Conservation (phyloP, 139 green algal genomes). For the Chlorella sorokiniana region DNA sequence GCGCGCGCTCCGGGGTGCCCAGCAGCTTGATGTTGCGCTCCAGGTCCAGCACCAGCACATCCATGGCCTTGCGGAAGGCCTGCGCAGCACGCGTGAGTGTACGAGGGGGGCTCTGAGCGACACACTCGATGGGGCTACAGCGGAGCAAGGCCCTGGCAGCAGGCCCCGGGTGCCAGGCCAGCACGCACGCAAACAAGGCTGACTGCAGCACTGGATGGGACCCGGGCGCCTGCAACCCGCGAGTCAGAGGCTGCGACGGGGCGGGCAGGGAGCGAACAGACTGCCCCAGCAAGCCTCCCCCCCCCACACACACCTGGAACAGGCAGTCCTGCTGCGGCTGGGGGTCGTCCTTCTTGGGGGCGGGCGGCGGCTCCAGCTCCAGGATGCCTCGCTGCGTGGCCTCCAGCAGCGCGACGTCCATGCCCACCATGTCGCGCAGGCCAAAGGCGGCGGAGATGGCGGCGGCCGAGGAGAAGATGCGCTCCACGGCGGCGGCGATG, state of each 20-base stretch:
- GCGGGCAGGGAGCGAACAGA: too few relatives aligned
- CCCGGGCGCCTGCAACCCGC: too few relatives aligned
- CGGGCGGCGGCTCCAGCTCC: conserved; percentile 65
- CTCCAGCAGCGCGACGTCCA: conserved; percentile 73
- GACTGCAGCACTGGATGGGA: too few relatives aligned
- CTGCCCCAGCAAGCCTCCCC: too few relatives aligned
- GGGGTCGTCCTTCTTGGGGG: conserved; percentile 56
- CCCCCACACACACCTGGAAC: conserved; percentile 45
- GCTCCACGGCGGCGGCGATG: conserved; percentile 63
- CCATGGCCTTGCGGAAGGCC: conserved; percentile 61
- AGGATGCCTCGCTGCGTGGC: conserved; percentile 64
- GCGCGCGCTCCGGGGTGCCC: conserved; percentile 68
- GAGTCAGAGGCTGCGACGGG: too few relatives aligned
- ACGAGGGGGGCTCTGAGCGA: too few relatives aligned
- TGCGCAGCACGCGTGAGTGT: neutral
- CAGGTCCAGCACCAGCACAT: conserved; percentile 73
- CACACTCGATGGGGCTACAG: too few relatives aligned
- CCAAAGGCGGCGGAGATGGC: conserved; percentile 84
- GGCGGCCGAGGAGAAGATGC: conserved; percentile 81
- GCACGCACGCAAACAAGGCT: too few relatives aligned
- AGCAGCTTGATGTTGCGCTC: conserved; percentile 72
- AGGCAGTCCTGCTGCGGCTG: conserved; percentile 74
- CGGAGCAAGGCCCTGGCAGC: too few relatives aligned
- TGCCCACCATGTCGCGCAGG: conserved; percentile 55
- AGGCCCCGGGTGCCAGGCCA: too few relatives aligned